These are phyloP conservation scores for Kalmanozyma brasiliensis DNA, from an alignment of 1,284 basidiomycete species.

Conservation along the genomic window DNA sequence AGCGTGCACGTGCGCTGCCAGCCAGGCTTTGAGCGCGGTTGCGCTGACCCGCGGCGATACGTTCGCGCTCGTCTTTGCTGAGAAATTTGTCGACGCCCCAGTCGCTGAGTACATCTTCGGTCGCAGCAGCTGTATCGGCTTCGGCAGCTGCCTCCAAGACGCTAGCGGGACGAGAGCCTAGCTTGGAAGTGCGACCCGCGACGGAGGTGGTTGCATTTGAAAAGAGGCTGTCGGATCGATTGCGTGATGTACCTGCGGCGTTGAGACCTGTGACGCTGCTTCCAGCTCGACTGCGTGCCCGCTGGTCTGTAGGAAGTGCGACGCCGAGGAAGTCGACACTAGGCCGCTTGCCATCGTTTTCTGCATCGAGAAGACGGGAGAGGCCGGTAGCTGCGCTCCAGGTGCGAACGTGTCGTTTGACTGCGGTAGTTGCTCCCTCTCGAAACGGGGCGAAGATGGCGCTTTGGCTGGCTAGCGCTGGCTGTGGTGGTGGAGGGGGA, in stretches of 20 bases:
- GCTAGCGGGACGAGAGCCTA: conserved; percentile 28
- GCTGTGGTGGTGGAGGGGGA: conserved; percentile 52
- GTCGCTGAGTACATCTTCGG: conserved; percentile 44
- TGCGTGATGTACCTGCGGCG: conserved; percentile 13
- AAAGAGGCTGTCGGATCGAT: conserved; percentile 36
- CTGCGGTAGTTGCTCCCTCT: conserved; percentile 23
- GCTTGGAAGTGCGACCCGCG: conserved; percentile 31
- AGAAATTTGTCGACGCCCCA: conserved; percentile 64
- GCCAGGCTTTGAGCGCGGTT: conserved; percentile 44
- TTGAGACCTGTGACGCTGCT: conserved; percentile 37
- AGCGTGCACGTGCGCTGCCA: conserved; percentile 13
- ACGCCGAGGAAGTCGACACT: conserved; percentile 62
- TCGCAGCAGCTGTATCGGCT: conserved; percentile 11
- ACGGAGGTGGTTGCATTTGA: conserved; percentile 34
- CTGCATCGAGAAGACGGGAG: conserved; percentile 29
- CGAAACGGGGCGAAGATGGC: conserved; percentile 61
- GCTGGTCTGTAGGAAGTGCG: conserved; percentile 50
- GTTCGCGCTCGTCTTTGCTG: conserved; percentile 47
- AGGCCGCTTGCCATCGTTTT: conserved; percentile 39
- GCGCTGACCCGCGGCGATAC: conserved; percentile 35
- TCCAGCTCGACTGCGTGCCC: conserved; percentile 35
- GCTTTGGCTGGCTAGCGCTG: conserved; percentile 56
- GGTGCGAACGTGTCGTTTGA: conserved; percentile 47
- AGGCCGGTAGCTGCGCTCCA: conserved; percentile 48
- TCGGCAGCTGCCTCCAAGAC: conserved; percentile 10